Evolutionary conservation across 2,329 filamentous ascomycete genomes (phyloP), one percentile per base, ranked within the genome.

Genomic region (Diaporthe sp.): DNA sequence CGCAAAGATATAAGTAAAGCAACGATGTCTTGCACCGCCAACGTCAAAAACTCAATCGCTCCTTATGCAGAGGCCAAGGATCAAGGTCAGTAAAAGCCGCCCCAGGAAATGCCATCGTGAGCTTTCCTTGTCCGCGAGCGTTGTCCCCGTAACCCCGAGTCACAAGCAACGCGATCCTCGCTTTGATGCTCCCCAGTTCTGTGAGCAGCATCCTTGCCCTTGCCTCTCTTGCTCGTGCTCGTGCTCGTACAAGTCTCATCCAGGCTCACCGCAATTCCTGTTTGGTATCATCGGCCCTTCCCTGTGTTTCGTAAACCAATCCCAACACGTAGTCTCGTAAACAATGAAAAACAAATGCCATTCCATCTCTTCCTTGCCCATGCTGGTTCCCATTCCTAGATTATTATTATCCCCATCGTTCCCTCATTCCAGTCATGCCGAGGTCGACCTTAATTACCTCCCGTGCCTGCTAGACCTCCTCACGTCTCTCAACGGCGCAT

Each of bases 391-490:
- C 31, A 70, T 55, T 42, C 65, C 42, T 70, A 55, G 8, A 55
- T 55, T 70, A 55, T 70, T 55, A 70, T 39, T 70, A 55, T 20
- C 7, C 65, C 34, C n/a, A 10, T 17, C 49, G 9, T 39, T 42
- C 28, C n/a, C 9, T 13, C 42, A 55, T 70, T 53, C 65, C 49
- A 42, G 49, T 53, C 65, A 39, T 42, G 34, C 49, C 8, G 49
- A n/a, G 25, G 49, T 20, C 49, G 49, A 25, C 55, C 42, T 72
- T 49, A 28, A 72, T 25, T 60, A 72, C 57, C 81, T 80, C 77
- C 81, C 79, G 58, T 82, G 82, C 53, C 81, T 78, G 73, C 82
- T 84, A 60, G 82, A 78, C 77, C 81, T 80, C 68, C 83, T 81
- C n/a, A 82, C 77, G 61, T 82, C 81, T 71, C 83, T 77, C 58